Conservation (phyloP, 2,329 filamentous ascomycete genomes). For the Tolypocladium guangdongense region DNA sequence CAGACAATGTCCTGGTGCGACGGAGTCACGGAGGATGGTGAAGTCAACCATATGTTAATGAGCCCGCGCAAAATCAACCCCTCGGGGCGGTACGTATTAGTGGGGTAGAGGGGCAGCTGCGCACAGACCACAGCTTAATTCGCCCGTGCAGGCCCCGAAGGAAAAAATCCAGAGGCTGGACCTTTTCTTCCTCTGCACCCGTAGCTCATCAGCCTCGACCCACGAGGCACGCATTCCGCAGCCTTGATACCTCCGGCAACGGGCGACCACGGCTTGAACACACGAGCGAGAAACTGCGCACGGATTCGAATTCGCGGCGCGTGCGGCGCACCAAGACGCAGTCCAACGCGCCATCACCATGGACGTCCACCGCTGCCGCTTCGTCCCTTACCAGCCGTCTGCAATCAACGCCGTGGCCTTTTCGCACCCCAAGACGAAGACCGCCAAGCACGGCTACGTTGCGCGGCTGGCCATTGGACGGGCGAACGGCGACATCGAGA, state of each 20-base stretch:
- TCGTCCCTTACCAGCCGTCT: conserved; percentile 83
- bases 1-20: background rate
- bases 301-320: background rate
- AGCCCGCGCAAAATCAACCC: background rate
- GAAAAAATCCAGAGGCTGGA: conserved; percentile 22
- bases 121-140: conserved; percentile 25
- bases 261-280: background rate
- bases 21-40: background rate
- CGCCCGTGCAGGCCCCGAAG: conserved; percentile 9
- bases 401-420: conserved; percentile 94
- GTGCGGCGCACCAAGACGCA: background rate
- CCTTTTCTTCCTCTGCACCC: conserved; percentile 16
- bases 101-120: conserved; percentile 20
- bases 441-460: conserved; percentile 39
- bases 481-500: conserved; percentile 91
- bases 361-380: conserved; percentile 96
- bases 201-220: background rate
- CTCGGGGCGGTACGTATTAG: conserved; percentile 1
- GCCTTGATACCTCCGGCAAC: background rate
- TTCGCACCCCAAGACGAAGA: conserved; percentile 55
- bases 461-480: conserved; percentile 78
- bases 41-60: background rate
- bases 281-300: background rate
- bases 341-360: conserved; percentile 33
- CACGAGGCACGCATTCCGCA: background rate